phyloP scores from a whole-genome alignment of 306 rosid genomes.

The Quercus bicolor region DNA sequence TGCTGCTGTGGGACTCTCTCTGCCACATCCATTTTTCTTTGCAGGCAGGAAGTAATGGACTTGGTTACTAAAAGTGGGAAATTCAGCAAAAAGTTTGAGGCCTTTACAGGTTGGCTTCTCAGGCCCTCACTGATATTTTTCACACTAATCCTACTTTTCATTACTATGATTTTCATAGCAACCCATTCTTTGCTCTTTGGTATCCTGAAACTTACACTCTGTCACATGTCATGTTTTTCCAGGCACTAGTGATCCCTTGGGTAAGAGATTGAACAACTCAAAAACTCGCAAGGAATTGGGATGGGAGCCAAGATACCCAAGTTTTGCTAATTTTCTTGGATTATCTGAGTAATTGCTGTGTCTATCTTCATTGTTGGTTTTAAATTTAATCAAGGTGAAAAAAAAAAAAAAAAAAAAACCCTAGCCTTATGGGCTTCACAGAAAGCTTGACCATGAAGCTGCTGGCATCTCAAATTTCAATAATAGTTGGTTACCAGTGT shows the following conservation, averaged over 20 bases:
- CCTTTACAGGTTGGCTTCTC: constrained; percentile 58
- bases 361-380: background rate
- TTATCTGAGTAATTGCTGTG: constrained; percentile 25
- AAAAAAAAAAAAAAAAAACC: background rate
- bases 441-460: constrained; percentile 2
- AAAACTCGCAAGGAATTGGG: constrained; percentile 71
- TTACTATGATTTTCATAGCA: background rate
- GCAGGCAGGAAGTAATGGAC: constrained; percentile 97
- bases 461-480: background rate
- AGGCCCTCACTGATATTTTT: background rate
- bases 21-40: constrained; percentile 20
- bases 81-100: constrained; percentile 65
- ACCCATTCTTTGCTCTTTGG: background rate
- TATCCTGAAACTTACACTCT: background rate
- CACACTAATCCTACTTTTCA: background rate
- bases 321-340: constrained; percentile 71
- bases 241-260: constrained; percentile 80
- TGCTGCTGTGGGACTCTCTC: background rate
- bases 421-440: background rate
- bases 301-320: constrained; percentile 93
- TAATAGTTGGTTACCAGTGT: background rate
- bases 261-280: constrained; percentile 84
- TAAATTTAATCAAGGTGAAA: background rate
- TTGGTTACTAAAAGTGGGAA: constrained; percentile 73
- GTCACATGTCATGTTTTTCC: constrained; percentile 8